Base-by-base conservation (phyloP, 1,284 basidiomycete genomes). In the Moesziomyces antarcticus region DNA sequence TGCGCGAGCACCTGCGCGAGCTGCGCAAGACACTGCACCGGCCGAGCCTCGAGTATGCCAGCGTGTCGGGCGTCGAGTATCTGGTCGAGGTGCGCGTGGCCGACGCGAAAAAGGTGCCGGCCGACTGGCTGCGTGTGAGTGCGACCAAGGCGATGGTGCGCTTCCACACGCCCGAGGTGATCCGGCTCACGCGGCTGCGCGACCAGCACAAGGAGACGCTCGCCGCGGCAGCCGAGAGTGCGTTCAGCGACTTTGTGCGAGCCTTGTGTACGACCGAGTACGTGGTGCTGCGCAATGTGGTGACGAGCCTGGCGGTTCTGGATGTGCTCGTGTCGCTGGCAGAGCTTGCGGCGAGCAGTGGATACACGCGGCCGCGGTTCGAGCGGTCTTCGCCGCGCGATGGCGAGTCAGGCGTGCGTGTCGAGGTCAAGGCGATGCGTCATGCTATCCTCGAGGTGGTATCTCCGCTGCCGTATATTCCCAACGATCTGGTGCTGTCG, bases 151-250 rank as follows among this genome's bases (percentile, higher is more conserved):
- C 85, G 20, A 86, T 88, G 25, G 89, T 90, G 48, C 88, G 96
- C n/a, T 97, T 92, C 83, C 91, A 92, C 54, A 90, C 93, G 0
- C 93, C 94, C 0, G 87, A 87, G 30, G 88, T 93, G 20, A 88
- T 89, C 52, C 84, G 85, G 20, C 89, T 92, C 84, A 83, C 91
- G 1, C 88, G 91, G 70, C 90, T 93, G 77, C 89, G 91, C 42
- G 90, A 92, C 42, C 93, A 91, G 79, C 89, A 88, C 64, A 88
- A 89, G 71, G 96, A 98, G 84, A 89, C 87, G 3, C 88, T 96
- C 0, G 86, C 90, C 51, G 88, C 87, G 0, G 91, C 60, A 21
- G 82, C 79, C 0, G 55, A 78, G 1, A 50, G 45, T 1, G 77
- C 74, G 6, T 83, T 67, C 50, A 40, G 16, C 6, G 52, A 55